Percentiles rank a stretch among this genome's conserved stretches.
Conservation (phyloP, 2,329 filamentous ascomycete species). For the Hypoxylon sp. region DNA sequence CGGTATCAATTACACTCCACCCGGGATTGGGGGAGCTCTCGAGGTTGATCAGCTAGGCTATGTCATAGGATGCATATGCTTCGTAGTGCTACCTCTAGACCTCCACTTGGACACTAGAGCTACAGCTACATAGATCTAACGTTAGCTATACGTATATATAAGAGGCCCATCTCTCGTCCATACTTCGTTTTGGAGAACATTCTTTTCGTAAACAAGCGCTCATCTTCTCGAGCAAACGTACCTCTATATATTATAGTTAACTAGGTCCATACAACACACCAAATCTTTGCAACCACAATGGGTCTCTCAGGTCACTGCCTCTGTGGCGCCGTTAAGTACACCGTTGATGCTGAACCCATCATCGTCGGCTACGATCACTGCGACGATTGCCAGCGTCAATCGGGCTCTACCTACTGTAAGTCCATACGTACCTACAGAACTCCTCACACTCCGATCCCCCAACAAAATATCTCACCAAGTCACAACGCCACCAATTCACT, state of each 20-base stretch:
- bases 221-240: constrained; percentile 8
- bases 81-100: constrained; percentile 10
- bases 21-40: constrained; percentile 19
- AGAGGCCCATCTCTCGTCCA: constrained; percentile 9
- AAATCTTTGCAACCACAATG: constrained; percentile 63
- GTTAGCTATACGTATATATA: constrained; percentile 33
- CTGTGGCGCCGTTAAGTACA: constrained; percentile 80
- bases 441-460: background rate
- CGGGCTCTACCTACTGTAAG: constrained; percentile 77
- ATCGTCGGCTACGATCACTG: constrained; percentile 77
- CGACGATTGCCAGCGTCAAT: constrained; percentile 80
- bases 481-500: background rate
- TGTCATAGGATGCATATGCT: constrained; percentile 39
- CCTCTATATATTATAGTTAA: constrained; percentile 24
- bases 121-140: background rate
- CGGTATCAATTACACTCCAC: constrained; percentile 9
- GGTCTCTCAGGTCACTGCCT: constrained; percentile 78
- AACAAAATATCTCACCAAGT: background rate
- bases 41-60: constrained; percentile 31
- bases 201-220: constrained; percentile 15
- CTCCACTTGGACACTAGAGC: constrained; percentile 22
- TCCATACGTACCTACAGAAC: constrained; percentile 22
- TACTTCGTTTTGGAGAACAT: constrained; percentile 3
- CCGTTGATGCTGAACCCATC: constrained; percentile 58
- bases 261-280: constrained; percentile 17